Evolutionary conservation across 2,329 filamentous ascomycete species (phyloP), one percentile per base, ranked within the genome.

Genomic region (Alternaria sp.): DNA sequence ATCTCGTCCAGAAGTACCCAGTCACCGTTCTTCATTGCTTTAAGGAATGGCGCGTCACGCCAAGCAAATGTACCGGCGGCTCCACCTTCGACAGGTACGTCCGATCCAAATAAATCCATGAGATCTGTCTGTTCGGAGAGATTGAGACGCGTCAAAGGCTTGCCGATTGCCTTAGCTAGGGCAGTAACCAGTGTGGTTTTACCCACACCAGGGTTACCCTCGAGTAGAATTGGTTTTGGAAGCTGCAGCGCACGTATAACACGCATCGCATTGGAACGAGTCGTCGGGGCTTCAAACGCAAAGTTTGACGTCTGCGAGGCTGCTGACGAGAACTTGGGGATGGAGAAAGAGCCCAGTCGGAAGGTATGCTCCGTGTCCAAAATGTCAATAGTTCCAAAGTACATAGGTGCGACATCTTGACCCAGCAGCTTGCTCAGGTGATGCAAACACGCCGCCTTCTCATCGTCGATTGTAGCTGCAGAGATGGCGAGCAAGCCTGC

Each of bases 1-100:
- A 99, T 99, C 81, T 99, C 95, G 72, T 99, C 95, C 0, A 99
- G 84, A 28, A 99, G 82, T 10, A 99, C 95, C 95, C 95, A 99
- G 68, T 96, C 91, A 28, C 95, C 95, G 57, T 87, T 90, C 74
- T 98, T 95, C 94, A 99, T 98, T 0, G 95, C 95, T 73, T 92
- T 91, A 21, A 99, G 81, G 74, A 99, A 98, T 0, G 95, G 93
- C 0, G 94, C 95, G 75, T 99, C 94, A 67, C 93, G 87, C 95
- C 95, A 99, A 1, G 91, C 90, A 72, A 99, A 99, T 59, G 91
- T 90, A 1, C 95, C 95, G 7, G 93, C 90, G 70, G 91, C 88
- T 0, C 90, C 92, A n/a, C 93, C 93, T 78, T 98, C 95, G 3
- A 97, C 88, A 0, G 95, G 95, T 7, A 97, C 92, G 80, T 99